phyloP scores from a whole-genome alignment of 345 rosid species.

The Durio zibethinus region DNA sequence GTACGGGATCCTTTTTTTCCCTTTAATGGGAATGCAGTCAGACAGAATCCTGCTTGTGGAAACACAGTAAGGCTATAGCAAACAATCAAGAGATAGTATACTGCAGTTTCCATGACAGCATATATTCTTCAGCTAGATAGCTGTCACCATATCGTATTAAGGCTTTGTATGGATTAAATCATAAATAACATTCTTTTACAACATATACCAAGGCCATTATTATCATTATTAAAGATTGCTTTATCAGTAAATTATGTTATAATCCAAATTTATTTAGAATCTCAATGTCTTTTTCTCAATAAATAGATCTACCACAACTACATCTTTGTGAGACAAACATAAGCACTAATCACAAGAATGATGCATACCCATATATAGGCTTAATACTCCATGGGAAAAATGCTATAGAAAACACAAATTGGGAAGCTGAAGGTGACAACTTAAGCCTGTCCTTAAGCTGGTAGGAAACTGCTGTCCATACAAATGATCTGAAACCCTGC shows the following conservation, averaged over 20 bases:
- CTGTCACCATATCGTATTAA: background rate
- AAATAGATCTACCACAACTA: background rate
- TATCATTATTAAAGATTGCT: background rate
- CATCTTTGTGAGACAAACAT: background rate
- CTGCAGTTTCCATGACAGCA: background rate
- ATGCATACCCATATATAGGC: constrained; percentile 87
- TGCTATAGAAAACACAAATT: constrained; percentile 72
- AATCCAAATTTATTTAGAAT: background rate
- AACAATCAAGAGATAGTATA: background rate
- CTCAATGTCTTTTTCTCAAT: background rate
- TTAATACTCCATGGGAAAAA: constrained; percentile 97
- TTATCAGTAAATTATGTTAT: background rate
- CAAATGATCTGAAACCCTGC: constrained; percentile 97
- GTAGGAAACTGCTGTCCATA: constrained; percentile 97
- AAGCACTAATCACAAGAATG: background rate
- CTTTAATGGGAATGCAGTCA: constrained; percentile 84
- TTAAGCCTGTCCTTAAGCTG: constrained; percentile 84
- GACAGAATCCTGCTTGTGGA: constrained; percentile 63
- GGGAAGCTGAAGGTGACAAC: constrained; percentile 95
- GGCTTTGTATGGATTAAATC: background rate
- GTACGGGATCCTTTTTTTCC: constrained; percentile 86
- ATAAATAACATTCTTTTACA: background rate
- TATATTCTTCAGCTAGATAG: background rate
- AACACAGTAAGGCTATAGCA: constrained; percentile 10
- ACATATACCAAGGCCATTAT: background rate